Conservation (phyloP, 257 asterid species). For the Perilla frutescens region DNA sequence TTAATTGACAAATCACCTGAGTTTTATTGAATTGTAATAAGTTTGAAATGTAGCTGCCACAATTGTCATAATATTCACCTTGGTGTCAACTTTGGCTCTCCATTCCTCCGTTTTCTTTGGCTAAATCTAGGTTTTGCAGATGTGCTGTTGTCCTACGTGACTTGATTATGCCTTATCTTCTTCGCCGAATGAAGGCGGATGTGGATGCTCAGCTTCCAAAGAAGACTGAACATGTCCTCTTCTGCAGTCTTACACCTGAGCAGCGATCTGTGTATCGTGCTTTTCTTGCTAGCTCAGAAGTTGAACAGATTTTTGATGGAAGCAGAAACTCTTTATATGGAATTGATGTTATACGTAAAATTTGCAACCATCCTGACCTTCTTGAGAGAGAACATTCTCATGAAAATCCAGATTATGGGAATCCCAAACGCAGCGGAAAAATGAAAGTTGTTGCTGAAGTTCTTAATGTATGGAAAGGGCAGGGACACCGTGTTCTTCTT, state of each 20-base stretch:
- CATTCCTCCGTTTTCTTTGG: constrained; percentile 13
- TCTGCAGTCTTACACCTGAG: constrained; percentile 87
- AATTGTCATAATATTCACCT: constrained; percentile 16
- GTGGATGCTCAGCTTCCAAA: constrained; percentile 89
- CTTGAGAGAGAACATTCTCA: constrained; percentile 91
- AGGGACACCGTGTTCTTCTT: constrained; percentile 97
- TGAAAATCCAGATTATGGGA: constrained; percentile 92
- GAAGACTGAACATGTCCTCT: constrained; percentile 97
- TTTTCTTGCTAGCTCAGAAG: constrained; percentile 98
- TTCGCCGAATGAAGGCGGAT: constrained; percentile 95
- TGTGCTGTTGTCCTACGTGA: constrained; percentile 98
- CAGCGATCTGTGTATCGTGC: constrained; percentile 94
- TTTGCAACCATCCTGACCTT: constrained; percentile 98
- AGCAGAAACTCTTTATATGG: constrained; percentile 86
- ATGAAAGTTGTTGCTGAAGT: constrained; percentile 89
- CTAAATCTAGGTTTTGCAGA: constrained; percentile 52
- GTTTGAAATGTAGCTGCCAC: constrained; percentile 18
- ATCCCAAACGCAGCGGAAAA: constrained; percentile 90
- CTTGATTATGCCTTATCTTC: constrained; percentile 97
- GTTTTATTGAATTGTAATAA: constrained; percentile 1
- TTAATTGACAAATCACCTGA: constrained; percentile 9
- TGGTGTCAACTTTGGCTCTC: constrained; percentile 16
- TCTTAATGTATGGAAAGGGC: constrained; percentile 94
- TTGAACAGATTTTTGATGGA: constrained; percentile 91
- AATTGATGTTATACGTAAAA: constrained; percentile 96